These are phyloP conservation scores for Aschersonia sp. DNA, from an alignment of 2,329 filamentous ascomycete species.

Conservation along the genomic window DNA sequence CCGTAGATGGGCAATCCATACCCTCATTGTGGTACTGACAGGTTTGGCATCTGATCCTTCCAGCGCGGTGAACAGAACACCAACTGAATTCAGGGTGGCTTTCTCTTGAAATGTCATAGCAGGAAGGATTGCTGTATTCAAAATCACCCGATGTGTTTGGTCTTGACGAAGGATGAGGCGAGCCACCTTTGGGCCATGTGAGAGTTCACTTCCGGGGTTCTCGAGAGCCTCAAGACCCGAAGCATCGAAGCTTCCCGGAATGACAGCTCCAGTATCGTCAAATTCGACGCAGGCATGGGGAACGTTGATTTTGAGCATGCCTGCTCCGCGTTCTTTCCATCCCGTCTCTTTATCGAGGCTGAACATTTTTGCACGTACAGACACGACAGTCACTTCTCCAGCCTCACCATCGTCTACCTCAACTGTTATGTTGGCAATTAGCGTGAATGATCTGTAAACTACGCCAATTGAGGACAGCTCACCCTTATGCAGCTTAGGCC, in stretches of 20 bases:
- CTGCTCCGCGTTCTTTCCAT: slow-evolving; percentile 84
- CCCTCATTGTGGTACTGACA: slow-evolving; percentile 47
- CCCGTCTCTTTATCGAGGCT: slow-evolving; percentile 55
- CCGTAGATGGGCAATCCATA: slow-evolving; percentile 12
- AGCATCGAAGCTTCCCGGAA: slow-evolving; percentile 40
- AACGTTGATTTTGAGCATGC: slow-evolving; percentile 74
- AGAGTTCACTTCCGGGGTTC: slow-evolving; percentile 11
- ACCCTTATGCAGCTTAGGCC: slow-evolving; percentile 56
- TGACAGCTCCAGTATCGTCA: slow-evolving; percentile 33
- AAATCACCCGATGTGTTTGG: slow-evolving; percentile 69
- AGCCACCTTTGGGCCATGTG: slow-evolving; percentile 30
- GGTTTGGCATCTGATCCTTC: slow-evolving; percentile 40
- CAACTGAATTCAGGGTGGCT: slow-evolving; percentile 55
- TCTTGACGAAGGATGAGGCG: slow-evolving; percentile 86
- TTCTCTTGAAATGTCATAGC: slow-evolving; percentile 69
- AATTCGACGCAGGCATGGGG: slow-evolving; percentile 41
- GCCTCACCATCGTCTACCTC: slow-evolving; percentile 76
- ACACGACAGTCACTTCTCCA: slow-evolving; percentile 60
- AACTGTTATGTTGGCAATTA: slow-evolving; percentile 26
- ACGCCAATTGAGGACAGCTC: slow-evolving; percentile 29
- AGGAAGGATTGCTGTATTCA: slow-evolving; percentile 72
- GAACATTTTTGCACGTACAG: slow-evolving; percentile 73
- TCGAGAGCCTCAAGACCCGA: slow-evolving; percentile 34
- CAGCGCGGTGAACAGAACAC: slow-evolving; percentile 51
- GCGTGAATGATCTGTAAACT: not conserved